Evolutionary conservation across 1,139 yeast genomes (phyloP), one percentile per base, ranked within the genome.

Genomic region (Chernovozyma sophiae-reginae): DNA sequence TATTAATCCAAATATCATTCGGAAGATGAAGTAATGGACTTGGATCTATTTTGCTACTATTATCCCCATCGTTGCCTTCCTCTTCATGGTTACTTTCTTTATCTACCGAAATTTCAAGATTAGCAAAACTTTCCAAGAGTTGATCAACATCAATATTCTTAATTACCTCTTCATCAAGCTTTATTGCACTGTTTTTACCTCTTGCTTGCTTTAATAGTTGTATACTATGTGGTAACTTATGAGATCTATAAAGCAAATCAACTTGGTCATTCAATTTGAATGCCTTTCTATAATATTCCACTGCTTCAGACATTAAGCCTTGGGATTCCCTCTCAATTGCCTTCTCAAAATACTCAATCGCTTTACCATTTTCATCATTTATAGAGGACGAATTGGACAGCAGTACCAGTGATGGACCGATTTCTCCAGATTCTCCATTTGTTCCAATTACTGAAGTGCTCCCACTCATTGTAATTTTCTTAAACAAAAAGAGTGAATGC

Each of bases 251-350:
- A 18, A 77, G 58, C 40, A 72, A 61, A 51, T 89, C 96, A 4
- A 87, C 89, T 37, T 71, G 72, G 4, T 77, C 82, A 54, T 84
- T 78, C 24, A 79, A 45, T 56, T 71, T 79, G 55, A 81, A 76
- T 1, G 96, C 96, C 43, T 72, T 71, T 41, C 96, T 66, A 60
- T 89, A 89, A 43, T 64, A 71, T 31, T 68, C 74, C 26, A 86
- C 79, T 0, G 97, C 96, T 51, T 87, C 96, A 4, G 86, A 72
- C 76, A 89, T 72, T 42, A 78, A 67, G 0, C 96, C 96, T 36
- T 70, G 74, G 20, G 75, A 64, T 58, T 89, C 97, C 49, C 79
- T 80, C 37, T 74, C 79, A 0, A 81, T 77, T 1, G 90, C 97
- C 37, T 65, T 60, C 48, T 84, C 90, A 63, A 85, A 87, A 20